phyloP scores from a whole-genome alignment of 2,329 filamentous ascomycete species.

The Fusarium ambrosium region DNA sequence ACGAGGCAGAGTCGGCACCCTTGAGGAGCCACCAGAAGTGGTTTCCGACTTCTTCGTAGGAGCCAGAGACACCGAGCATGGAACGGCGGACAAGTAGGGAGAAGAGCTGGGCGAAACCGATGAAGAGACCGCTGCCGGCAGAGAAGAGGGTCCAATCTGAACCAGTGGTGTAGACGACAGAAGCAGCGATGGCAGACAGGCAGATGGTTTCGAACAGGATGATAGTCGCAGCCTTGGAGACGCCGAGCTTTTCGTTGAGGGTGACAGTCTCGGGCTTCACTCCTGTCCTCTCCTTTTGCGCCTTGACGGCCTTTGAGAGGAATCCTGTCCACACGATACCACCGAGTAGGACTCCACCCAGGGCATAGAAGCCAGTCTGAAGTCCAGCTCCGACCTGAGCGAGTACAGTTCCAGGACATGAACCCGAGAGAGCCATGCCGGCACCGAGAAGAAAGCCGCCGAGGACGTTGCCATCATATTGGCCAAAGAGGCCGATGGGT shows the following conservation, averaged over 20 bases:
- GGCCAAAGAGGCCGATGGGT: constrained; percentile 64
- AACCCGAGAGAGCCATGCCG: constrained; percentile 76
- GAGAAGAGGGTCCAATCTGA: constrained; percentile 53
- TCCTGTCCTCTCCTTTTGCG: constrained; percentile 43
- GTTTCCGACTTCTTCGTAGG: constrained; percentile 72
- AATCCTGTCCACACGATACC: constrained; percentile 66
- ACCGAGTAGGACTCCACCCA: constrained; percentile 68
- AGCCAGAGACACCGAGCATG: constrained; percentile 71
- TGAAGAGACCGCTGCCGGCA: constrained; percentile 69
- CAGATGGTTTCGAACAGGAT: constrained; percentile 60
- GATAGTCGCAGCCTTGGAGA: constrained; percentile 55
- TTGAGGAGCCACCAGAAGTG: constrained; percentile 62
- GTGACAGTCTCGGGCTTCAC: constrained; percentile 50
- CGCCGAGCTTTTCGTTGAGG: constrained; percentile 57
- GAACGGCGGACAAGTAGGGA: constrained; percentile 66
- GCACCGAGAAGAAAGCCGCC: constrained; percentile 72
- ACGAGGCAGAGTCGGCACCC: constrained; percentile 42
- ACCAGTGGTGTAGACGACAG: constrained; percentile 47
- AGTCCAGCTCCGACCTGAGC: constrained; percentile 70
- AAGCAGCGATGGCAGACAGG: constrained; percentile 56
- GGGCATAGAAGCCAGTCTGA: constrained; percentile 63
- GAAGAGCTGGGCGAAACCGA: constrained; percentile 69
- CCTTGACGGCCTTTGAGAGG: constrained; percentile 53
- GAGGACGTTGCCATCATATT: constrained; percentile 74
- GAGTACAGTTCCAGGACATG: constrained; percentile 75